Evolutionary conservation across 1,284 basidiomycete species (phyloP), one percentile per base, ranked within the genome.

Genomic region (Wolfiporia cocos): DNA sequence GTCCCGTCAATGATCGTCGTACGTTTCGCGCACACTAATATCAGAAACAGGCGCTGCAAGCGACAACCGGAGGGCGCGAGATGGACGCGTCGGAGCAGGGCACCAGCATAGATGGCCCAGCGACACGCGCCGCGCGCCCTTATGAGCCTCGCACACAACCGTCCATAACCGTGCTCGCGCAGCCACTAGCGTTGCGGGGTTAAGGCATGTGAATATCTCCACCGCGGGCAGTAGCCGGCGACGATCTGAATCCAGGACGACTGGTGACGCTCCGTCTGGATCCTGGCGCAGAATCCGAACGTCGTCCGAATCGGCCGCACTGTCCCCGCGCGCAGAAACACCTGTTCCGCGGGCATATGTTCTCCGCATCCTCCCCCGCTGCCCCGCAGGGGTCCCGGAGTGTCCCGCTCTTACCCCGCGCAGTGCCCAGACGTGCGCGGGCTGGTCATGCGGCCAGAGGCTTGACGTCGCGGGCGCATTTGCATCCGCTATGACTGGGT

Each of bases 311-410:
- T 21, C 39, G 32, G 32, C 24, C 40, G 22, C 31, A 23, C 39
- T 41, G 23, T 26, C 22, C 32, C 21, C 31, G 33, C 21, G 15
- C 26, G 34, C 26, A 11, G 20, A 9, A 28, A 19, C 21, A 26
- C 24, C 39, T 19, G 21, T 34, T 12, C 34, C 24, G 34, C 18
- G 12, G 23, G 2, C 29, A 5, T 29, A 9, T 12, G 20, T 42
- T 34, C 41, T 42, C 41, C 41, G 41, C 41, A 42, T 18, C 40
- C 41, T 21, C 22, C 34, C 26, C 41, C 41, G 34, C 41, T 31
- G 5, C 19, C n/a, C n/a, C n/a, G n/a, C n/a, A n/a, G n/a, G n/a
- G 28, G 28, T 19, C 41, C 40, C 41, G 41, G 34, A 22, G 1
- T 12, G 19, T 30, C 29, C 41, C 41, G 41, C 35, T 42, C 35